Conservation (phyloP, 2,329 filamentous ascomycete species). For the Colletotrichum australisinense region DNA sequence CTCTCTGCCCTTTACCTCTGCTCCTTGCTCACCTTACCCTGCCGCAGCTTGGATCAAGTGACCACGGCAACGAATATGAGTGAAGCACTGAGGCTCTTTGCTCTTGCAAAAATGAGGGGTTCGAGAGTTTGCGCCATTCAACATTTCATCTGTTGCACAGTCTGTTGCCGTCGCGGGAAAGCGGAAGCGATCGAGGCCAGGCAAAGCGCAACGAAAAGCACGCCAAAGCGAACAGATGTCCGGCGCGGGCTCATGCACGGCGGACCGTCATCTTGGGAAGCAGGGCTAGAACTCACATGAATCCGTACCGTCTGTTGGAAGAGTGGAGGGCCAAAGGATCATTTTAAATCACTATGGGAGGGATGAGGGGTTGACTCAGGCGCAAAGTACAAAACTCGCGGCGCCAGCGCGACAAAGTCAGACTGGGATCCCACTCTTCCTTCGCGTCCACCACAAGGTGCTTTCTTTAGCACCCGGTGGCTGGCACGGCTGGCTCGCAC, state of each 20-base stretch:
- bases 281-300: not conserved
- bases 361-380: not conserved
- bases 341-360: not conserved
- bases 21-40: conserved; percentile 28
- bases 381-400: conserved; percentile 25
- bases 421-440: conserved; percentile 1
- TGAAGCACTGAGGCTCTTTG: not conserved
- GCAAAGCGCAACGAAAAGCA: not conserved
- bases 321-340: not conserved
- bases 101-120: not conserved
- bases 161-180: not conserved
- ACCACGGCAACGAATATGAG: conserved; percentile 8
- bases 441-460: conserved; percentile 11
- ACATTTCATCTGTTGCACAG: not conserved
- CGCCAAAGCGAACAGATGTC: conserved; percentile 11
- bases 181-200: conserved; percentile 21
- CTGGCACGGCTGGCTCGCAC: conserved; percentile 22
- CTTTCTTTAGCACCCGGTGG: not conserved
- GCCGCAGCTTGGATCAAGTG: conserved; percentile 21
- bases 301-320: not conserved
- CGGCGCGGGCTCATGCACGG: not conserved
- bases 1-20: not conserved
- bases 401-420: conserved; percentile 7
- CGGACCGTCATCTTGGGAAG: not conserved
- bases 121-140: not conserved